Evolutionary conservation across 257 asterid genomes (phyloP), one percentile per base, ranked within the genome.

Genomic region (Leptodermis oblonga): DNA sequence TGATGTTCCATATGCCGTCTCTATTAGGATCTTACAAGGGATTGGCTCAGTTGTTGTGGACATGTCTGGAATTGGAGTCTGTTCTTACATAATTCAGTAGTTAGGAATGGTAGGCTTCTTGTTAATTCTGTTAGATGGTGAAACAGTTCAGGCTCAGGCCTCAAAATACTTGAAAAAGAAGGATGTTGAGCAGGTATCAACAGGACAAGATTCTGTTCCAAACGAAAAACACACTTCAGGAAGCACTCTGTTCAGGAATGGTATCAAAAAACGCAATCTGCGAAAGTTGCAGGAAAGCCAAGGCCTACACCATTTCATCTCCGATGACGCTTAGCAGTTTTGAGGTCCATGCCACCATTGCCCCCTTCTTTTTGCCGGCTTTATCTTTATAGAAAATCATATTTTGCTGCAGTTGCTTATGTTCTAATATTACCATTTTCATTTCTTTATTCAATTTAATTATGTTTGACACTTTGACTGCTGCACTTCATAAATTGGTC

Each of bases 81-180:
- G 42, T 36, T 46, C 20, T 42, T 46, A 33, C 11, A 36, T 4
- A 62, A 17, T 20, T 52, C 23, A 30, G 14, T 33, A 31, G 61
- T n/a, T 31, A 15, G 13, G 9, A 42, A 23, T n/a, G 23, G 42
- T 39, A 5, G 23, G 12, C 39, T 17, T 17, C 18, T 54, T 73
- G 51, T 64, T 65, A 30, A 61, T 67, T 73, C 43, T 71, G 78
- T 77, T 77, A 76, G 61, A 39, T 71, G 53, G 70, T 37, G 80
- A 68, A 39, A 68, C 89, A 90, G 98, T 92, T 80, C 96, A 85
- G 81, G 90, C 85, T 34, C 90, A 82, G 74, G 84, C 95, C 65
- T 77, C 80, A 70, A 80, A 80, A n/a, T 86, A 92, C 81, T 67
- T 81, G 78, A 88, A 82, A 79, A 81, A 62, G 67, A 88, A 78